Evolutionary conservation across 345 rosid genomes (phyloP).

Genomic region (Eutrema japonicum): DNA sequence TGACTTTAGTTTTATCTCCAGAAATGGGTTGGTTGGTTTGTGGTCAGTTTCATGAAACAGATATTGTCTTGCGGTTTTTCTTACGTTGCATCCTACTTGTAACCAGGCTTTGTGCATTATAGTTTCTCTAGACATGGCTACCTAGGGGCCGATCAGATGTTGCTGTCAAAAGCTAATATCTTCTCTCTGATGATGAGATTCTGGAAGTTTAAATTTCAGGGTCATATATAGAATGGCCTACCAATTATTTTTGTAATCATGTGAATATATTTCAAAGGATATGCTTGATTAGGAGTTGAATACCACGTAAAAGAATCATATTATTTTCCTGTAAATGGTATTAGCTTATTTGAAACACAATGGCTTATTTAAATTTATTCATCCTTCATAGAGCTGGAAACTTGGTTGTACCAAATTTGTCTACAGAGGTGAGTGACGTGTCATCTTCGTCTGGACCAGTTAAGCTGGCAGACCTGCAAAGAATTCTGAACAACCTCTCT

Average conservation of each 20-base stretch:
- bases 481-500: constrained; percentile 79
- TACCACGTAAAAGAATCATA: neutral
- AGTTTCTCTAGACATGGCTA: constrained; percentile 23
- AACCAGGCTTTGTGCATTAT: constrained; percentile 5
- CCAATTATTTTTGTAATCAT: neutral
- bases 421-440: constrained; percentile 75
- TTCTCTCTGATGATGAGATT: constrained; percentile 11
- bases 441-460: constrained; percentile 88
- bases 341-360: constrained; percentile 10
- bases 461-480: constrained; percentile 82
- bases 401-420: constrained; percentile 62
- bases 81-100: constrained; percentile 18
- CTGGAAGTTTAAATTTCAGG: neutral
- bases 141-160: neutral
- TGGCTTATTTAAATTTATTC: constrained; percentile 21
- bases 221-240: neutral
- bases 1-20: constrained; percentile 24
- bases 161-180: constrained; percentile 4
- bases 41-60: constrained; percentile 17
- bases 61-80: neutral
- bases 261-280: constrained; percentile 5
- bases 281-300: neutral
- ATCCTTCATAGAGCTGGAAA: constrained; percentile 70
- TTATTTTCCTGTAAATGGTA: constrained; percentile 6
- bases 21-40: constrained; percentile 18